A percentile compares a stretch with the other conserved stretches of the same genome.
These are phyloP conservation scores for Eleusine indica DNA, from an alignment of 176 grass and related monocot species.

Conservation along the genomic window DNA sequence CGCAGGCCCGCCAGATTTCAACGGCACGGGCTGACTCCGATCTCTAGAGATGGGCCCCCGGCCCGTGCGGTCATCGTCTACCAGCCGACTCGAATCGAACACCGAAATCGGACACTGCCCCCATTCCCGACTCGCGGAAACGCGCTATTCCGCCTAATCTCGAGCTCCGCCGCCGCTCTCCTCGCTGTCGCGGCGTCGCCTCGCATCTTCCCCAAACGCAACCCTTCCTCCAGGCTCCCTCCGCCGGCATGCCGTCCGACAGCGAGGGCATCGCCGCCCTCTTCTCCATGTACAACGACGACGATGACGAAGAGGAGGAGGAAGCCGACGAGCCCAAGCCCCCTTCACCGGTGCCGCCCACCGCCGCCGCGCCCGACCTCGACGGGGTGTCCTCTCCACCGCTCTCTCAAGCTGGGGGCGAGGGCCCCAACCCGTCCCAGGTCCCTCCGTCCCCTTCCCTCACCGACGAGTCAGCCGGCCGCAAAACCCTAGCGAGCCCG, in stretches of 20 bases:
- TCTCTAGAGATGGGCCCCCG: background rate
- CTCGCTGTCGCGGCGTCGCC: constrained; percentile 23
- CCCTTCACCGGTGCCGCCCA: constrained; percentile 27
- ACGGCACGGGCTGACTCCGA: background rate
- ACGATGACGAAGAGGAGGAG: constrained; percentile 86
- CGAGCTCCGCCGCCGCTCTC: constrained; percentile 26
- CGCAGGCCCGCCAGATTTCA: background rate
- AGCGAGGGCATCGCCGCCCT: constrained; percentile 67
- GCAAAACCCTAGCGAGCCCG: constrained; percentile 57
- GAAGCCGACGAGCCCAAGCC: constrained; percentile 49
- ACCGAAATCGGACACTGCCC: background rate
- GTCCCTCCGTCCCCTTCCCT: constrained; percentile 41
- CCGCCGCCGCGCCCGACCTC: background rate
- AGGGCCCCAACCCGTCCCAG: constrained; percentile 35
- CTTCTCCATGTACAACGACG: constrained; percentile 89
- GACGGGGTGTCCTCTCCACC: constrained; percentile 29
- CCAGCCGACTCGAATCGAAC: background rate
- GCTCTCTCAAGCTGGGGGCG: constrained; percentile 29
- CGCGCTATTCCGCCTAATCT: background rate
- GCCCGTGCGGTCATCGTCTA: background rate
- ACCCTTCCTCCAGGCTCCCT: background rate
- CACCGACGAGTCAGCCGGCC: constrained; percentile 27
- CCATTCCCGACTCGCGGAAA: background rate
- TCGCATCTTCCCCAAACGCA: constrained; percentile 39
- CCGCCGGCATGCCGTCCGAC: constrained; percentile 63